Evolutionary conservation across 2,329 filamentous ascomycete species (phyloP).

Genomic region (Rhynchosporium agropyri): DNA sequence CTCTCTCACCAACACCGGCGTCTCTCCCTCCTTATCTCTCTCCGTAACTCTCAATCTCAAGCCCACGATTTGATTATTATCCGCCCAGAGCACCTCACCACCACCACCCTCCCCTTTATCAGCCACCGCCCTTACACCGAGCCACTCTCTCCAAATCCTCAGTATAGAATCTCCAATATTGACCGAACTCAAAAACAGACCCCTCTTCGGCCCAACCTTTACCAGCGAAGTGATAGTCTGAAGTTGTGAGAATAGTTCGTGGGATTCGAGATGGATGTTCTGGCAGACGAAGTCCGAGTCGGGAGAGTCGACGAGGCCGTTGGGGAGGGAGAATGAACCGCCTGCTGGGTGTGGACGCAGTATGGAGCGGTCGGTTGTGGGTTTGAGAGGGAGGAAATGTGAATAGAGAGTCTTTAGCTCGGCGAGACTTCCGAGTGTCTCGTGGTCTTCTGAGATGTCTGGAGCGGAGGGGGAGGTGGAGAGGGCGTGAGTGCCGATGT

Average conservation of each 20-base stretch:
- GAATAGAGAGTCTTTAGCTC: slow-evolving; percentile 58
- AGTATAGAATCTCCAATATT: slow-evolving; percentile 69
- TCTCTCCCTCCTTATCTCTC: slow-evolving; percentile 46
- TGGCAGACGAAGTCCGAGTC: slow-evolving; percentile 55
- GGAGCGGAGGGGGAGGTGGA: slow-evolving; percentile 41
- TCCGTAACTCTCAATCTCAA: slow-evolving; percentile 67
- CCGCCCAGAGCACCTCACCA: slow-evolving; percentile 67
- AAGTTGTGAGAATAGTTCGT: slow-evolving; percentile 75
- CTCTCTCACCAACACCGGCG: slow-evolving; percentile 52
- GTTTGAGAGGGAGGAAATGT: slow-evolving; percentile 66
- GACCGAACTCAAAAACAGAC: slow-evolving; percentile 65
- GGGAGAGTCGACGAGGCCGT: slow-evolving; percentile 33
- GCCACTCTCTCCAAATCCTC: slow-evolving; percentile 73
- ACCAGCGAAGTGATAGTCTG: slow-evolving; percentile 70
- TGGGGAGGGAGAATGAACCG: slow-evolving; percentile 37
- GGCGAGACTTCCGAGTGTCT: slow-evolving; percentile 50
- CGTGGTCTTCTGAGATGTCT: slow-evolving; percentile 28
- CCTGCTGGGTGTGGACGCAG: slow-evolving; percentile 49
- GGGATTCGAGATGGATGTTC: slow-evolving; percentile 65
- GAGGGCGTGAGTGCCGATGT: slow-evolving; percentile 63
- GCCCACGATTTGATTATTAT: slow-evolving; percentile 63
- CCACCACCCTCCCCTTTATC: slow-evolving; percentile 31
- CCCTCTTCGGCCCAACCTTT: slow-evolving; percentile 61
- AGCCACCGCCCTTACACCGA: slow-evolving; percentile 46
- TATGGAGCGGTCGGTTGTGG: slow-evolving; percentile 53